Conservation (phyloP, 202 grass and related monocot species). For the Zizania palustris region DNA sequence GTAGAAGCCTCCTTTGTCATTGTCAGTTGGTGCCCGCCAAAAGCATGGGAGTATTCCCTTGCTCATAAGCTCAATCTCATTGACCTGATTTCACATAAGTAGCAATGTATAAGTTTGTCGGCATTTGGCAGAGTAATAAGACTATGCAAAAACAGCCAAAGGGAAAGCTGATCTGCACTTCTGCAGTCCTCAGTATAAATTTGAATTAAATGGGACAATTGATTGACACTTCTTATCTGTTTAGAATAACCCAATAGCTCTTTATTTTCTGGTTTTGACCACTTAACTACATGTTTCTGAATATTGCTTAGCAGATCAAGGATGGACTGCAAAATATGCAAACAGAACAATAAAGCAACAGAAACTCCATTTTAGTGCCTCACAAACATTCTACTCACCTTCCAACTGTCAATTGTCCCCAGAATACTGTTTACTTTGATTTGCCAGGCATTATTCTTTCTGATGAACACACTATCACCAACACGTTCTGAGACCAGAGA, state of each 20-base stretch:
- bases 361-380: background rate
- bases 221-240: background rate
- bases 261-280: background rate
- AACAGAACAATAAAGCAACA: conserved; percentile 1
- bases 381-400: conserved; percentile 52
- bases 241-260: background rate
- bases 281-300: background rate
- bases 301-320: background rate
- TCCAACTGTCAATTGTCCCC: conserved; percentile 93
- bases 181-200: background rate
- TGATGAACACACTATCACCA: conserved; percentile 64
- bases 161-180: background rate
- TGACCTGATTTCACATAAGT: conserved; percentile 62
- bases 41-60: conserved; percentile 87
- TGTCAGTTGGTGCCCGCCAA: conserved; percentile 88
- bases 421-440: conserved; percentile 75
- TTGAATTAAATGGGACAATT: background rate
- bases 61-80: conserved; percentile 54
- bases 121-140: background rate
- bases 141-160: background rate
- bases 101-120: background rate
- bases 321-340: background rate
- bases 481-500: conserved; percentile 51
- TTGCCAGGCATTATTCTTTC: conserved; percentile 69
- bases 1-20: conserved; percentile 74